Evolutionary conservation across 352 stramenopile genomes (phyloP).

Genomic region (Phytophthora pinifolia): DNA sequence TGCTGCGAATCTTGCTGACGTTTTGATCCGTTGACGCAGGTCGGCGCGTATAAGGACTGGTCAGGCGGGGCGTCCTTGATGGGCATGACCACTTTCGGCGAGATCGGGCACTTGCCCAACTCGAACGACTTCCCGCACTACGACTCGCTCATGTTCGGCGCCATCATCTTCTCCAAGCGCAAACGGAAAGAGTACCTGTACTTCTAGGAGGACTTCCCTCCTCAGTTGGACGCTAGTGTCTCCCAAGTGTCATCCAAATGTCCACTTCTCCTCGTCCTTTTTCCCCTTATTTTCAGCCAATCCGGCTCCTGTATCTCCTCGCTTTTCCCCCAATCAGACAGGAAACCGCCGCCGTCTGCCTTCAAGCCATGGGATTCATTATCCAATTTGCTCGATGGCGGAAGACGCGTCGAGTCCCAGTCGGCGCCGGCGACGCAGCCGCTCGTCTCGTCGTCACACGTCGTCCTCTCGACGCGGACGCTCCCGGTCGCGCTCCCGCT

Average conservation of each 20-base stretch:
- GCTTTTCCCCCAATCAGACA: neutral
- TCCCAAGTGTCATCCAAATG: conserved; percentile 21
- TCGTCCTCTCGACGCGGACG: conserved; percentile 26
- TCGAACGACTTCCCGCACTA: conserved; percentile 85
- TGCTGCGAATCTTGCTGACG: neutral
- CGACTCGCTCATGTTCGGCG: conserved; percentile 89
- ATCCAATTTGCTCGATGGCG: conserved; percentile 25
- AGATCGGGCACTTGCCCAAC: conserved; percentile 83
- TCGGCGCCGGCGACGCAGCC: conserved; percentile 36
- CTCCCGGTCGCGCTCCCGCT: conserved; percentile 32
- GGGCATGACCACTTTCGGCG: conserved; percentile 87
- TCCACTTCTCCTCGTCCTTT: conserved; percentile 4
- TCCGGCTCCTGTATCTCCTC: neutral
- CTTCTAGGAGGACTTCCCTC: conserved; percentile 25
- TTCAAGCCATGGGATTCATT: conserved; percentile 33
- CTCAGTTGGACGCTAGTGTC: conserved; percentile 8
- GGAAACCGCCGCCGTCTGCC: conserved; percentile 19
- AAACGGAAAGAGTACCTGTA: conserved; percentile 81
- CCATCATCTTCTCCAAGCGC: conserved; percentile 86
- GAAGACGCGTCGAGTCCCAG: conserved; percentile 28
- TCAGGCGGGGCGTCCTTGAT: conserved; percentile 79
- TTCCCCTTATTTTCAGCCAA: conserved; percentile 21
- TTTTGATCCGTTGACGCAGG: conserved; percentile 29
- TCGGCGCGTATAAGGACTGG: conserved; percentile 87
- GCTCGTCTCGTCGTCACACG: conserved; percentile 24